phyloP scores from a whole-genome alignment of 1,284 basidiomycete genomes.

The Coniferiporia sulphurascens region DNA sequence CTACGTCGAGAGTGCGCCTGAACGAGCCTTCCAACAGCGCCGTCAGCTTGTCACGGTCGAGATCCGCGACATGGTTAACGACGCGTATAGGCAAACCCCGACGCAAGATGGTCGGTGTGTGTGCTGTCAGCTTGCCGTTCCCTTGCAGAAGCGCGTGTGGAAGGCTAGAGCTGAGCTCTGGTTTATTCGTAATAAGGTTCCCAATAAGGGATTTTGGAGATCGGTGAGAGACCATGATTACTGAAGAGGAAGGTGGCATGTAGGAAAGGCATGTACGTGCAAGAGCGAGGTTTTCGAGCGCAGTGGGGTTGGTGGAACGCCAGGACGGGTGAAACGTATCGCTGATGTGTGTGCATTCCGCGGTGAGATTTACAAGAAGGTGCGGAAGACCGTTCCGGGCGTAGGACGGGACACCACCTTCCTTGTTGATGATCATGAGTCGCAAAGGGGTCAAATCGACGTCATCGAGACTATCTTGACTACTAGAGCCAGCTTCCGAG shows the following conservation, averaged over 20 bases:
- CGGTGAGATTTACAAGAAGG: slow-evolving; percentile 90
- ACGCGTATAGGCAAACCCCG: slow-evolving; percentile 86
- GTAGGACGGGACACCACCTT: slow-evolving; percentile 97
- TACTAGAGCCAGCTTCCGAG: slow-evolving; percentile 17
- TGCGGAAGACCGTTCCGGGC: slow-evolving; percentile 93
- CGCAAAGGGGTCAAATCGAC: slow-evolving; percentile 87
- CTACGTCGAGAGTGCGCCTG: slow-evolving; percentile 65
- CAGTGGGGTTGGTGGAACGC: slow-evolving; percentile 77
- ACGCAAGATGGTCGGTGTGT: slow-evolving; percentile 92
- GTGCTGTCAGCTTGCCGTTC: slow-evolving; percentile 77
- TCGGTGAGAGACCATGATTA: slow-evolving; percentile 95
- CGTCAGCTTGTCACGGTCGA: slow-evolving; percentile 79
- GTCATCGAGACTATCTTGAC: slow-evolving; percentile 25
- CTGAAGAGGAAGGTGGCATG: slow-evolving; percentile 92
- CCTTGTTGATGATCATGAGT: slow-evolving; percentile 96
- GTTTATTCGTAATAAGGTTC: slow-evolving; percentile 98
- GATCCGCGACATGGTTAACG: slow-evolving; percentile 54
- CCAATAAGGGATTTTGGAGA: slow-evolving; percentile 94
- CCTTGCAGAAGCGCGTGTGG: slow-evolving; percentile 88
- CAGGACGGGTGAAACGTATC: slow-evolving; percentile 82
- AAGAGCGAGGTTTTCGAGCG: slow-evolving; percentile 84
- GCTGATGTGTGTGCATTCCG: slow-evolving; percentile 84
- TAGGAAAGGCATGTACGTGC: slow-evolving; percentile 84
- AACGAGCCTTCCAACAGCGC: slow-evolving; percentile 86
- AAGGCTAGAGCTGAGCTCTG: slow-evolving; percentile 91